A percentile compares a stretch with the other conserved stretches of the same genome.
Conservation (phyloP, 2,329 filamentous ascomycete species). For the Stagonosporopsis chrysanthemi region DNA sequence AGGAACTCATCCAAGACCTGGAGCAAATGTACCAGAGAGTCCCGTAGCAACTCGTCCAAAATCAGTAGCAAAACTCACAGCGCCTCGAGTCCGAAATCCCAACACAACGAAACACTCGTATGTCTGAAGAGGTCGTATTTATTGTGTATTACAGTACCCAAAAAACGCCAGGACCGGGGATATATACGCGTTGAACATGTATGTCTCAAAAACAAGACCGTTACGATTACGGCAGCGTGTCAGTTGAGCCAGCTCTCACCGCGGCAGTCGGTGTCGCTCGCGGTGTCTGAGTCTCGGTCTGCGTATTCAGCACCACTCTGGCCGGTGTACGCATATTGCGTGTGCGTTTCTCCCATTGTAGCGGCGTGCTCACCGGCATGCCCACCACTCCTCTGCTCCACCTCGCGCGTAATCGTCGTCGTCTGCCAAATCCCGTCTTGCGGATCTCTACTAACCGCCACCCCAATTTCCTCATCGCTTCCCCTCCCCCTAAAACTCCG, state of each 20-base stretch:
- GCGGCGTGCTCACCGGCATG: too few relatives aligned
- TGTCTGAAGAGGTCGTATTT: too few relatives aligned
- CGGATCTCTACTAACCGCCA: neutral
- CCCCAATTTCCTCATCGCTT: slow-evolving; percentile 12
- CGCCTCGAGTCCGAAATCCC: too few relatives aligned
- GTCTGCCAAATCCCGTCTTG: slow-evolving; percentile 14
- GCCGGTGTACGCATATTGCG: too few relatives aligned
- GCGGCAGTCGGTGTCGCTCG: neutral
- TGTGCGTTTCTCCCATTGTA: too few relatives aligned
- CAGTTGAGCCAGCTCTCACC: slow-evolving; percentile 5
- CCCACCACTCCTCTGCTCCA: neutral
- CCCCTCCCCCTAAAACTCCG: neutral
- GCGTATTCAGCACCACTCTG: too few relatives aligned
- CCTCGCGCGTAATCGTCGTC: slow-evolving; percentile 2
- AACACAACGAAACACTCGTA: too few relatives aligned
- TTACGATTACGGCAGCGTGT: neutral
- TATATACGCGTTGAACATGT: slow-evolving; percentile 5
- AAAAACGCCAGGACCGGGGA: slow-evolving; percentile 3
- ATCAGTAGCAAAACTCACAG: too few relatives aligned
- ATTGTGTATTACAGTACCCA: neutral
- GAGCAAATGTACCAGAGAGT: too few relatives aligned
- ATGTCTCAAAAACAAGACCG: neutral
- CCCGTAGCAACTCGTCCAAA: too few relatives aligned
- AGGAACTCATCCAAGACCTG: too few relatives aligned
- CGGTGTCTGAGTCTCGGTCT: neutral